phyloP scores from a whole-genome alignment of 208 protist species.

The Wallacemonas sp. region DNA sequence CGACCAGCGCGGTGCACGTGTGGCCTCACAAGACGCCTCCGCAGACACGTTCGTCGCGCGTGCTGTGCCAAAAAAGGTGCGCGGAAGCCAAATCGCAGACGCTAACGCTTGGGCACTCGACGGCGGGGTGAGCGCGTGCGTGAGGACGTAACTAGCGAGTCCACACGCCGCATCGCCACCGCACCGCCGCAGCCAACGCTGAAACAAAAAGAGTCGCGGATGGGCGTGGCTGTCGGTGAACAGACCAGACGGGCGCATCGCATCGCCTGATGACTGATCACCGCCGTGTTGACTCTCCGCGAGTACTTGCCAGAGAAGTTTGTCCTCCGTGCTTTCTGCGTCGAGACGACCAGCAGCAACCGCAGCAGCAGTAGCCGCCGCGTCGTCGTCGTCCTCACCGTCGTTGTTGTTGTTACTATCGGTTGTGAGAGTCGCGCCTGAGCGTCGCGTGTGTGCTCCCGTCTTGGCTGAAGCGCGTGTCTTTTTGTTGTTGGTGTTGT shows the following conservation, averaged over 20 bases:
- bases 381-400: background rate
- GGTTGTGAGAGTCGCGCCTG: too few relatives aligned
- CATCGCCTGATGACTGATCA: too few relatives aligned
- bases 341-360: background rate
- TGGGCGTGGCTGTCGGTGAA: background rate
- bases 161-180: slow-evolving; percentile 5
- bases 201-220: background rate
- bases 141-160: background rate
- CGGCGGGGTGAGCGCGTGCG: background rate
- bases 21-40: too few relatives aligned
- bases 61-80: background rate
- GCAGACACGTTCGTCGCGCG: background rate
- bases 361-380: background rate
- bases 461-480: too few relatives aligned
- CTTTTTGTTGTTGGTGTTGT: too few relatives aligned
- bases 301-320: too few relatives aligned
- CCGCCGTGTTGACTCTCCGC: too few relatives aligned
- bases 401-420: too few relatives aligned
- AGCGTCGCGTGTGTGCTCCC: too few relatives aligned
- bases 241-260: background rate
- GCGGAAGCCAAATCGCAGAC: background rate
- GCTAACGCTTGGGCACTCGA: background rate
- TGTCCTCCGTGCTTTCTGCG: too few relatives aligned
- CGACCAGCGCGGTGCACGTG: background rate
- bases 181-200: background rate